These are phyloP conservation scores for Petunia axillaris DNA, from an alignment of 257 asterid genomes.

Conservation along the genomic window DNA sequence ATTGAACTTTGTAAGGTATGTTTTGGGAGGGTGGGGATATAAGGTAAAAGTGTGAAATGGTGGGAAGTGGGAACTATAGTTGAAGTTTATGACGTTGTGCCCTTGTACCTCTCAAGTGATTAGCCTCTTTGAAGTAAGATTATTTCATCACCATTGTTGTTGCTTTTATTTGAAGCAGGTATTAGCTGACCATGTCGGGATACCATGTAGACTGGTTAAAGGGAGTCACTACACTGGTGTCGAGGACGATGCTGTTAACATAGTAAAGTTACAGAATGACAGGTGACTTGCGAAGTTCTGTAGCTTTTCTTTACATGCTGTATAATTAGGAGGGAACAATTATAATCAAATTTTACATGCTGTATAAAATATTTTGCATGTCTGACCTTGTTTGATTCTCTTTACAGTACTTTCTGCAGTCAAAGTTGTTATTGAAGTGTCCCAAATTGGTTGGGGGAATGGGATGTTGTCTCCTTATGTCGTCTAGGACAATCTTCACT, in stretches of 20 bases:
- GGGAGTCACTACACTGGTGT: slow-evolving; percentile 93
- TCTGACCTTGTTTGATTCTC: neutral
- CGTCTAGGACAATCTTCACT: neutral
- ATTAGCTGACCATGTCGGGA: slow-evolving; percentile 86
- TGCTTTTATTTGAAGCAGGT: slow-evolving; percentile 62
- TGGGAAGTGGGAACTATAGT: neutral
- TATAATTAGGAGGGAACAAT: slow-evolving; percentile 5
- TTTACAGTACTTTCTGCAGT: neutral
- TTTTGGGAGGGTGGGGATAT: neutral
- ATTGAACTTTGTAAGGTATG: neutral
- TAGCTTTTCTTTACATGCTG: slow-evolving; percentile 4
- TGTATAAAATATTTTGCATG: neutral
- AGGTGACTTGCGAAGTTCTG: slow-evolving; percentile 54
- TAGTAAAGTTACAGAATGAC: slow-evolving; percentile 78
- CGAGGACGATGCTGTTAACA: slow-evolving; percentile 94
- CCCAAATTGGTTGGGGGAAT: neutral
- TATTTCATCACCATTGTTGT: slow-evolving; percentile 14
- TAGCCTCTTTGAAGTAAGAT: neutral
- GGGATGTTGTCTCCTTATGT: neutral
- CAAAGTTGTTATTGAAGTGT: neutral
- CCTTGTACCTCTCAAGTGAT: neutral
- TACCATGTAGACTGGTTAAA: slow-evolving; percentile 92
- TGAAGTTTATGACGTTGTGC: slow-evolving; percentile 3
- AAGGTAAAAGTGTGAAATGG: neutral
- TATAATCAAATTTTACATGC: neutral